phyloP scores from a whole-genome alignment of 2,329 filamentous ascomycete species.

The Bipolaris cookei region DNA sequence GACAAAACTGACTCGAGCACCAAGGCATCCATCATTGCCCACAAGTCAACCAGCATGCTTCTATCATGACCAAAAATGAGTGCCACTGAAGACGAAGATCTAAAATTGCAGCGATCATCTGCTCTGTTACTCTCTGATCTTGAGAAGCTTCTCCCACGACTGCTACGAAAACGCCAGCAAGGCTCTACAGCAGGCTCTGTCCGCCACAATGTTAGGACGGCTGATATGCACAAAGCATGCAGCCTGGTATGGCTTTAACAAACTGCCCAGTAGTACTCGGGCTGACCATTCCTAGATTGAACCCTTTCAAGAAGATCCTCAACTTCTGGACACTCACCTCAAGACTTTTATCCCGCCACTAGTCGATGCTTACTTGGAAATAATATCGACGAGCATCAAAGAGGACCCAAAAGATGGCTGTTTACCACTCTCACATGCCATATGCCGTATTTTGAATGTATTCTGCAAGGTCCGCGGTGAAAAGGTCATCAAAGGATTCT shows the following conservation, averaged over 20 bases:
- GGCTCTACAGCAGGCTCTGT: conserved; percentile 30
- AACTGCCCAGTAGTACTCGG: not conserved
- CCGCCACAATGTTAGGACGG: conserved; percentile 48
- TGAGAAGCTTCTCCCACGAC: conserved; percentile 39
- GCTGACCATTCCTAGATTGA: conserved; percentile 63
- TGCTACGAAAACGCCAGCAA: conserved; percentile 47
- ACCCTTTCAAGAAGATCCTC: conserved; percentile 92
- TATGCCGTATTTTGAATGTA: conserved; percentile 81
- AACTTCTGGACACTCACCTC: conserved; percentile 86
- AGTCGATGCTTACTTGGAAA: conserved; percentile 75
- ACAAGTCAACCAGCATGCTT: conserved; percentile 6
- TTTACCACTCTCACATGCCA: conserved; percentile 57
- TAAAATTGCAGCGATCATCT: conserved; percentile 54
- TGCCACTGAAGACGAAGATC: conserved; percentile 54
- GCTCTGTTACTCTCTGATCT: conserved; percentile 41
- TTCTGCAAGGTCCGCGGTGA: conserved; percentile 94
- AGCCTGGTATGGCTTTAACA: conserved; percentile 31
- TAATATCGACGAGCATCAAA: conserved; percentile 55
- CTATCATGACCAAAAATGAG: conserved; percentile 36
- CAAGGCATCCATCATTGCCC: conserved; percentile 15
- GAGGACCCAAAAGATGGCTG: conserved; percentile 30
- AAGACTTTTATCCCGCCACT: conserved; percentile 76
- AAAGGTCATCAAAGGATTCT: conserved; percentile 88
- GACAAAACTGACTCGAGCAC: conserved; percentile 34
- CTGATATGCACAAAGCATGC: conserved; percentile 51